These are phyloP conservation scores for Senna tora DNA, from an alignment of 306 rosid genomes.

Conservation along the genomic window DNA sequence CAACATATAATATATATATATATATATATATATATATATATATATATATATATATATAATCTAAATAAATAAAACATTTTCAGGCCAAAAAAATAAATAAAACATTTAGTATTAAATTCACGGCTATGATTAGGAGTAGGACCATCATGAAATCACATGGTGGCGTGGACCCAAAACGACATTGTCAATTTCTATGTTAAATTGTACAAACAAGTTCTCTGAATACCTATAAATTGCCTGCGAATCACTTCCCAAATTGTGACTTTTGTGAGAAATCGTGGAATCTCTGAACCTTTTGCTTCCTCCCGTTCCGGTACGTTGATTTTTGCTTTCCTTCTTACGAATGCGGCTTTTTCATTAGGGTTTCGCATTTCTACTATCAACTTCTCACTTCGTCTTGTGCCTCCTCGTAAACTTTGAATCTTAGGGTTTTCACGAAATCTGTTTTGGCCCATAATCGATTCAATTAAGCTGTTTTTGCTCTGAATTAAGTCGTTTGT, in stretches of 20 bases:
- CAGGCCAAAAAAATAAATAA: too few relatives aligned
- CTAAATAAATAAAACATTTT: too few relatives aligned
- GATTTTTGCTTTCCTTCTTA: not conserved
- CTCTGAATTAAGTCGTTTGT: slow-evolving; percentile 1
- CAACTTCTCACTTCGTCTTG: not conserved
- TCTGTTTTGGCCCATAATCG: not conserved
- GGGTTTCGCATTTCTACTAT: not conserved
- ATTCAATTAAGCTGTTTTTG: not conserved
- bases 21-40: too few relatives aligned
- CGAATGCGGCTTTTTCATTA: not conserved
- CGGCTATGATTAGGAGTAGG: too few relatives aligned
- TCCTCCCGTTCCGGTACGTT: not conserved
- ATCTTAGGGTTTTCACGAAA: slow-evolving; percentile 45
- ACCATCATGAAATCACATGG: too few relatives aligned
- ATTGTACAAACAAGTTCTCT: not conserved
- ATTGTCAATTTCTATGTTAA: too few relatives aligned
- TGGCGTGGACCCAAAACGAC: too few relatives aligned
- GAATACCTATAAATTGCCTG: not conserved
- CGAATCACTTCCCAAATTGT: not conserved
- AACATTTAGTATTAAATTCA: too few relatives aligned
- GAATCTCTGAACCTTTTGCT: not conserved
- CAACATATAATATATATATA: too few relatives aligned
- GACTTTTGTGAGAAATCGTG: not conserved
- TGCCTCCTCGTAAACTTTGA: not conserved
- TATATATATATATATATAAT: too few relatives aligned